phyloP scores from a whole-genome alignment of 2,329 filamentous ascomycete species.

The Nigrospora osmanthi region DNA sequence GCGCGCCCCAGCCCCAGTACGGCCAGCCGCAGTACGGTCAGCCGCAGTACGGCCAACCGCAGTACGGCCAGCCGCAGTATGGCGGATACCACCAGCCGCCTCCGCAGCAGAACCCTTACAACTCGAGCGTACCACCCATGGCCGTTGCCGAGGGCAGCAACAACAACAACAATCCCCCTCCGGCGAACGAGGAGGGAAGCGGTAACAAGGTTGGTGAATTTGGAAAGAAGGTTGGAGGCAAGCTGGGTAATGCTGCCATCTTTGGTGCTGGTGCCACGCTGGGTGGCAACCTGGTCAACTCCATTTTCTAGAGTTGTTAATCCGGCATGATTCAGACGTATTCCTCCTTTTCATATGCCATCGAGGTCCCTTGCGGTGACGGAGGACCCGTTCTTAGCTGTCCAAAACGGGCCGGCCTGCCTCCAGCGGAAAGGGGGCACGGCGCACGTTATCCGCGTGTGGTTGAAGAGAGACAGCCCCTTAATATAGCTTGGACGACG shows the following conservation, averaged over 20 bases:
- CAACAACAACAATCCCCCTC: neutral
- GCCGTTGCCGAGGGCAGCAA: slow-evolving; percentile 56
- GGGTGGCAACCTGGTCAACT: slow-evolving; percentile 82
- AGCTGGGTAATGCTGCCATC: slow-evolving; percentile 75
- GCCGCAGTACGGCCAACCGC: slow-evolving; percentile 12
- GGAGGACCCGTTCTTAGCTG: no score
- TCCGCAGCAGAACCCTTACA: slow-evolving; percentile 53
- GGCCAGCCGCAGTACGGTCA: slow-evolving; percentile 9
- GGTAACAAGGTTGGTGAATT: slow-evolving; percentile 60
- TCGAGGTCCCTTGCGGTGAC: no score
- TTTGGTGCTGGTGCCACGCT: slow-evolving; percentile 91
- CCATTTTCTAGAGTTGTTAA: slow-evolving; percentile 60
- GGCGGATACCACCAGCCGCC: slow-evolving; percentile 30
- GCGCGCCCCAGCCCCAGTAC: slow-evolving; percentile 15
- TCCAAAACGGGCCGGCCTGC: no score
- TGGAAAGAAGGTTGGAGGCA: slow-evolving; percentile 96
- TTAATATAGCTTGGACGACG: no score
- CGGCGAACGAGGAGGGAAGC: slow-evolving; percentile 21
- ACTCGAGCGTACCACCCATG: slow-evolving; percentile 64
- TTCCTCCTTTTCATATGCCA: no score
- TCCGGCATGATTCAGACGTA: no score
- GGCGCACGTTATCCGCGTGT: no score
- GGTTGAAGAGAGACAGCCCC: no score
- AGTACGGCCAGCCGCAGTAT: slow-evolving; percentile 18
- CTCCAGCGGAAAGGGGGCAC: no score